Evolutionary conservation across 805 yeast species (phyloP).

Genomic region (Candida caryicola): DNA sequence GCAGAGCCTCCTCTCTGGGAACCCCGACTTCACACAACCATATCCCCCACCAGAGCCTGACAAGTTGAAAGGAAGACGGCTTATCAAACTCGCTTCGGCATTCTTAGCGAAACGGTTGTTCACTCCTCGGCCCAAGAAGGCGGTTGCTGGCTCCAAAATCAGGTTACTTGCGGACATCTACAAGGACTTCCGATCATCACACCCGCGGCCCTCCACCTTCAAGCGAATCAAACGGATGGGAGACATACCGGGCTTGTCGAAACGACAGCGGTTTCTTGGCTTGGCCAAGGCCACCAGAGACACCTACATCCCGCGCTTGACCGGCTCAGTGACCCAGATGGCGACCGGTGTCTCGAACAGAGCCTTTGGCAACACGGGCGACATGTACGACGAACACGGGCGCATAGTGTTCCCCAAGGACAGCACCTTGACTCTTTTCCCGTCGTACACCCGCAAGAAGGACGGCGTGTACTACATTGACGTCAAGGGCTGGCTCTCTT

Average conservation of each 20-base stretch:
- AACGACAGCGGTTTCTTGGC: constrained; percentile 48
- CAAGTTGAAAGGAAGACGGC: constrained; percentile 3
- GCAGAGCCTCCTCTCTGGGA: too few species aligned
- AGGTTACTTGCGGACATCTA: constrained; percentile 29
- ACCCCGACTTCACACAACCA: too few species aligned
- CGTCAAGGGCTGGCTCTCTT: constrained; percentile 68
- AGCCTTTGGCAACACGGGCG: constrained; percentile 21
- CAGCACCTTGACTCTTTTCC: constrained; percentile 53
- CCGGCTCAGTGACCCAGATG: constrained; percentile 46
- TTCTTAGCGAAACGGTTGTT: constrained; percentile 12
- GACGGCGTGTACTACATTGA: constrained; percentile 43
- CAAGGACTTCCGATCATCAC: constrained; percentile 27
- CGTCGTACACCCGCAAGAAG: constrained; percentile 33
- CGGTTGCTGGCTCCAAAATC: constrained; percentile 15
- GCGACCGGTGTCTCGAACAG: constrained; percentile 45
- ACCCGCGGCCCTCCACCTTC: background rate
- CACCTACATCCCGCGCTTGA: constrained; percentile 51
- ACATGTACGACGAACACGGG: constrained; percentile 28
- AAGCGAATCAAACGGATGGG: constrained; percentile 14
- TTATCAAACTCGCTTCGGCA: constrained; percentile 20
- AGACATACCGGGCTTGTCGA: constrained; percentile 20
- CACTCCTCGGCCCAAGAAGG: constrained; percentile 11
- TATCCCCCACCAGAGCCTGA: too few species aligned
- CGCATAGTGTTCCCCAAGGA: constrained; percentile 47
- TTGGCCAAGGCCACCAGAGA: constrained; percentile 56